Percentiles rank a stretch among this genome's conserved stretches.
Conservation (phyloP, 169 alveolate genomes). For the Eimeria maxima region DNA sequence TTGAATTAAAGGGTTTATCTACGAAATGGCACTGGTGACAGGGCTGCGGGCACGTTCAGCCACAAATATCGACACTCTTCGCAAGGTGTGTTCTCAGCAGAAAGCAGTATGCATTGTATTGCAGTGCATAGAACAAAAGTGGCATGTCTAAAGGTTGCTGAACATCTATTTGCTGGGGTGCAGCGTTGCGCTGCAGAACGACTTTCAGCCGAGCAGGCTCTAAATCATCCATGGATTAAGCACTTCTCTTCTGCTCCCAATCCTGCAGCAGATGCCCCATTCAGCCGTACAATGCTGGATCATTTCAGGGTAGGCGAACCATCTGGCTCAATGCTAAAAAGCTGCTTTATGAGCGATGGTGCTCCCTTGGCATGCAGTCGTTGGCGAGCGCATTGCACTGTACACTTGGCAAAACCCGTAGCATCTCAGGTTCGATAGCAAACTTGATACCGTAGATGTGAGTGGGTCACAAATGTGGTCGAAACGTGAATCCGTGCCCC, state of each 20-base stretch:
- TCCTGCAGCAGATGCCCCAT: conserved; percentile 81
- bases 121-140: neutral
- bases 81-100: neutral
- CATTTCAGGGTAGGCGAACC: conserved; percentile 71
- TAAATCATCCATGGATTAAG: conserved; percentile 96
- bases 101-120: neutral
- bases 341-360: neutral
- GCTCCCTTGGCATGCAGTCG: neutral
- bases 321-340: neutral
- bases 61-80: too few relatives aligned
- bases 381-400: neutral
- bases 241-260: conserved; percentile 79
- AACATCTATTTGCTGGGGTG: conserved; percentile 53
- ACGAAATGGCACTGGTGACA: too few relatives aligned
- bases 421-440: neutral
- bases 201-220: conserved; percentile 92
- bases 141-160: conserved; percentile 34
- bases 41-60: neutral
- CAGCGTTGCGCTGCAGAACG: conserved; percentile 82
- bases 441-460: neutral
- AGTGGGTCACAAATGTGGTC: neutral
- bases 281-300: conserved; percentile 77
- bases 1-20: neutral
- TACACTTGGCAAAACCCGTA: neutral
- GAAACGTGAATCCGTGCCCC: neutral